Conservation (phyloP, 1,284 basidiomycete genomes). For the Xerocomus minutiporus region DNA sequence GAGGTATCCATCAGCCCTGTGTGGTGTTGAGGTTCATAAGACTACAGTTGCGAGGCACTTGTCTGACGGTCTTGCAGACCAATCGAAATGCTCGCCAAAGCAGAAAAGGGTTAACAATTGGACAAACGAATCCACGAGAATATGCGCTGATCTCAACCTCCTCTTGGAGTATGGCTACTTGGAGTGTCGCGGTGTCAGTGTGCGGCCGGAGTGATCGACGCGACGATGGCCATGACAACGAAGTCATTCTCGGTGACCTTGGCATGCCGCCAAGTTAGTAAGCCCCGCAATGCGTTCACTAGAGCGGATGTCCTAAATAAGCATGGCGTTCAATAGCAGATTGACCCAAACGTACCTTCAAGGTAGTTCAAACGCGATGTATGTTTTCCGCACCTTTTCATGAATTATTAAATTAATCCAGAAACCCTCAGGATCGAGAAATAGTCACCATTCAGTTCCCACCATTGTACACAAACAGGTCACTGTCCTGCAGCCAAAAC, state of each 20-base stretch:
- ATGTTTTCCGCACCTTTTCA: too few relatives aligned
- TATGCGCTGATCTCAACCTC: background rate
- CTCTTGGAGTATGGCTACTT: background rate
- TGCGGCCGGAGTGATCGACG: background rate
- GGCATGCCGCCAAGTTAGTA: background rate
- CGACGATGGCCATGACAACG: background rate
- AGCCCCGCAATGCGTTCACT: background rate
- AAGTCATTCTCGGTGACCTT: background rate
- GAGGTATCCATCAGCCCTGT: constrained; percentile 55
- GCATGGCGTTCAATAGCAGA: background rate
- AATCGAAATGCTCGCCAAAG: background rate
- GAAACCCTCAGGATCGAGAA: background rate
- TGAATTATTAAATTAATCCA: background rate
- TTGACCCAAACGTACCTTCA: background rate
- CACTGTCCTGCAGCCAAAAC: constrained; percentile 61
- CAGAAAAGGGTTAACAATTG: background rate
- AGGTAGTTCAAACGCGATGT: background rate
- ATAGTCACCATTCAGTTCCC: background rate
- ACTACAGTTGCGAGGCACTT: background rate
- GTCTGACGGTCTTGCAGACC: background rate
- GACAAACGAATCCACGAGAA: background rate
- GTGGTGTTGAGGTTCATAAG: background rate
- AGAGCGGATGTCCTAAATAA: background rate
- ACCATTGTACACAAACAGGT: constrained; percentile 21
- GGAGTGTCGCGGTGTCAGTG: too few relatives aligned